Evolutionary conservation across 495 filamentous ascomycete genomes (phyloP), one percentile per base, ranked within the genome.

Genomic region (Xylaria venustula): DNA sequence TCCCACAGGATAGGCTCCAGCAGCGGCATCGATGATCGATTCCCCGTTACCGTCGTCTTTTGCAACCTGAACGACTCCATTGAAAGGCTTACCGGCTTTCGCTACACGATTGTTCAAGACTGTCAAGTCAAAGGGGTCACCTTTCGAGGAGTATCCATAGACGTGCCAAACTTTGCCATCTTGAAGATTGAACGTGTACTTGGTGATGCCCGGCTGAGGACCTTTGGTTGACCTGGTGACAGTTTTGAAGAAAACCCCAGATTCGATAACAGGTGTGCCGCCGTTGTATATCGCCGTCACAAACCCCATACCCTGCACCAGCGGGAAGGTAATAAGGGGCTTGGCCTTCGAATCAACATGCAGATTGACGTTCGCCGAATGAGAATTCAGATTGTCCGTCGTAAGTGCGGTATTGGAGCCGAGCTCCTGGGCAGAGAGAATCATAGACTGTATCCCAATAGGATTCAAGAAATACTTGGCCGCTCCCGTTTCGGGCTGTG

Each of bases 281-380:
- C 82, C 81, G 44, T 79, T 81, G 73, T 93, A 98, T n/a, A 89
- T 57, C 3, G 80, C 93, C 4, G 92, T 96, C 11, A 95, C 82
- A 62, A 91, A 93, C 0, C 85, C 92, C 87, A 93, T 93, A 3
- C 94, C 94, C 70, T 97, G 93, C 1, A 96, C 86, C 7, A 97
- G 69, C 0, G 93, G 93, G 65, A 97, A 90, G 0, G 85, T 87
- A 34, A 98, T 79, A 1, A 72, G 60, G 2, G 87, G 77, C 0
- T 73, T 64, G 1, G 84, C 83, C 14, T 81, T 81, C 14, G 69
- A 62, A 34, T 80, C 74, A 3, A 81, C 76, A 32, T 79, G 77
- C 11, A 98, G 73, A 32, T 89, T 87, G 37, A 90, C 84, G 59
- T 89, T 86, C 12, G 80, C 88, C 2, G 91, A 93, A 65, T 93